Evolutionary conservation across 768 basidiomycete species (phyloP), one percentile per base, ranked within the genome.

Genomic region (Boletus huronensis): DNA sequence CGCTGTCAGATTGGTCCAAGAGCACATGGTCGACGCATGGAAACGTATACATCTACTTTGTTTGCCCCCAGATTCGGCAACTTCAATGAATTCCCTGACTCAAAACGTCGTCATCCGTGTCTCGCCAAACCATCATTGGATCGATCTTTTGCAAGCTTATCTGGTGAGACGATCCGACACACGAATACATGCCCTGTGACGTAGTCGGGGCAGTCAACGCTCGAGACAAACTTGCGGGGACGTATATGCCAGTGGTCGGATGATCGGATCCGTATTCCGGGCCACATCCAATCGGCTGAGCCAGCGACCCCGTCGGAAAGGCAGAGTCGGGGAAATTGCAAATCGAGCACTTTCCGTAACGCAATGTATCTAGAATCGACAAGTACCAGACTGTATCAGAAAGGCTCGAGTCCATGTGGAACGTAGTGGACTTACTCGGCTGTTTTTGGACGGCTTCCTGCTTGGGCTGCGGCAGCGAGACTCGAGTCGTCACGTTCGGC

Each of bases 261-360:
- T 9, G 53, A n/a, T n/a, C n/a, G n/a, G n/a, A n/a, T n/a, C n/a
- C 41, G 31, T 43, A 54, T 1, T 39, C 53, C 40, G 58, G 63
- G n/a, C 39, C 44, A 40, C 43, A 54, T 55, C 60, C 64, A 43
- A 63, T n/a, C 16, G 7, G 59, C 40, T 48, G 59, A 58, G 47
- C 67, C 58, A 48, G 48, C 23, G 29, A 64, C 17, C 71, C 72
- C 34, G 70, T 73, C 17, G 79, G 78, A 64, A 74, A 71, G 8
- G 72, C 69, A 17, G 64, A 68, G 1, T 67, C 66, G 5, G 77
- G 70, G 49, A 73, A 77, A 61, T 46, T 38, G 60, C 26, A 10
- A 40, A 44, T 78, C 76, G 16, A 69, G 52, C 14, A 75, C 59
- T 53, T 77, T 76, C 67, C 71, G 74, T 39, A 73, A 58, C 17